These are phyloP conservation scores for Bromus sterilis DNA, from an alignment of 176 grass and related monocot species.

Conservation along the genomic window DNA sequence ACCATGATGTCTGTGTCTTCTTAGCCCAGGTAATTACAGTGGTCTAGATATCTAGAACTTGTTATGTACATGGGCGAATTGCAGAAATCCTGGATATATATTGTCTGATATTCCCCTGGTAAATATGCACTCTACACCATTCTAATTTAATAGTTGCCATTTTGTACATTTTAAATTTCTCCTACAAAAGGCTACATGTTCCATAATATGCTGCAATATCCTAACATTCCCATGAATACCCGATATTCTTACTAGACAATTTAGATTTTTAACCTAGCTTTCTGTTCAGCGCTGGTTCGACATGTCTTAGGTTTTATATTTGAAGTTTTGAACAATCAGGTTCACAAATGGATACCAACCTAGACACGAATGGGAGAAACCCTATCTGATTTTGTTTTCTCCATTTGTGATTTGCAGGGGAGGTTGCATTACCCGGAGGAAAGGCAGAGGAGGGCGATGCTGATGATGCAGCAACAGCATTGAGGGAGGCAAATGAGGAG, in stretches of 20 bases:
- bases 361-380: neutral
- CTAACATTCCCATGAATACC: neutral
- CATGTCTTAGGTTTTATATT: neutral
- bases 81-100: neutral
- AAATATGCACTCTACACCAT: neutral
- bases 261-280: neutral
- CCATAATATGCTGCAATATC: neutral
- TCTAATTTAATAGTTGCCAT: neutral
- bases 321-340: neutral
- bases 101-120: neutral
- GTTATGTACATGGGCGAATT: neutral
- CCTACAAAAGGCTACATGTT: neutral
- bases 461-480: conserved; percentile 57
- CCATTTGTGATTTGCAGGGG: conserved; percentile 34
- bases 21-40: neutral
- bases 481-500: conserved; percentile 61
- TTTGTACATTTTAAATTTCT: neutral
- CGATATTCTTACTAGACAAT: neutral
- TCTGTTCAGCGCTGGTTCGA: neutral
- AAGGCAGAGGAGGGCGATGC: conserved; percentile 64
- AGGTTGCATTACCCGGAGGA: conserved; percentile 73
- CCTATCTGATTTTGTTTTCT: neutral
- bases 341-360: neutral
- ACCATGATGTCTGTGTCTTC: neutral
- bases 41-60: neutral